Conservation (phyloP, 257 asterid species). For the Solanum rostratum region DNA sequence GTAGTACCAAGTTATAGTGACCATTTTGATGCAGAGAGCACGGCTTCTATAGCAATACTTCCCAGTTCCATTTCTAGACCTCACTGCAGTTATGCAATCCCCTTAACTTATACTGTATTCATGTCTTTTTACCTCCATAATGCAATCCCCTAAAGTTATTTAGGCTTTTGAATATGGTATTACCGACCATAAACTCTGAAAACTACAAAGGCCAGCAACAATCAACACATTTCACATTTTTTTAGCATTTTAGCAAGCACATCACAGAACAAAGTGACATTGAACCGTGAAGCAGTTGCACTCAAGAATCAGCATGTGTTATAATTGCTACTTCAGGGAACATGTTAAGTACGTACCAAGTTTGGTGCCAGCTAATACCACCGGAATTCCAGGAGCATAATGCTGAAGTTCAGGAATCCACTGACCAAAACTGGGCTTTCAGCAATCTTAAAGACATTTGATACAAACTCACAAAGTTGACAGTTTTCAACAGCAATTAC, state of each 20-base stretch:
- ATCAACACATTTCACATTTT: not conserved
- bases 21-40: not conserved
- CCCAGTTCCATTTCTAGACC: not conserved
- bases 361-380: conserved; percentile 82
- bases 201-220: not conserved
- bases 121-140: not conserved
- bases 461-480: not conserved
- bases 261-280: not conserved
- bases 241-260: not conserved
- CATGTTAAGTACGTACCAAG: conserved; percentile 37
- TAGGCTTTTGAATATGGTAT: not conserved
- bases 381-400: conserved; percentile 76
- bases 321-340: not conserved
- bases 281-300: not conserved
- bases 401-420: conserved; percentile 98
- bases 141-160: not conserved
- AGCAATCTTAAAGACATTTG: not conserved
- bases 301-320: not conserved
- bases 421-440: conserved; percentile 27
- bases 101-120: not conserved
- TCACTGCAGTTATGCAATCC: not conserved
- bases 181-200: not conserved
- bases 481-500: conserved; percentile 16
- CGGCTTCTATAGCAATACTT: not conserved
- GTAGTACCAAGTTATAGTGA: not conserved